Evolutionary conservation across 2,329 filamentous ascomycete genomes (phyloP), one percentile per base, ranked within the genome.

Genomic region (Calycina marina): DNA sequence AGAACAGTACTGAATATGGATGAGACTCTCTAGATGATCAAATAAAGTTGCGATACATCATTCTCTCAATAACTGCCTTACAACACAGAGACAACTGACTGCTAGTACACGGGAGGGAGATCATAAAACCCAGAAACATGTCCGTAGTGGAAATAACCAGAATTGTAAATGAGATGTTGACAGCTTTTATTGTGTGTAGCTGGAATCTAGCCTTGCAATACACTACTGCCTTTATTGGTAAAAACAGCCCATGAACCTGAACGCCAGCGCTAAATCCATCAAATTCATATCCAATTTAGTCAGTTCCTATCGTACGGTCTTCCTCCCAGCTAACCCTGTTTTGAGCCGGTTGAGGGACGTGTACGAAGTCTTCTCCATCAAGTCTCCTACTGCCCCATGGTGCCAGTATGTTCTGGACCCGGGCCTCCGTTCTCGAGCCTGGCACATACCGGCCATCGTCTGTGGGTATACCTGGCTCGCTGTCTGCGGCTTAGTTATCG

Each of bases 1-100:
- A 44, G 43, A 25, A 25, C 31, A 9, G 39, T 40, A 4, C 33
- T 63, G 18, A 40, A 40, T 9, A 62, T 63, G 53, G 40, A 38
- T 34, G 26, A n/a, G n/a, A n/a, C n/a, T n/a, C n/a, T n/a, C n/a
- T n/a, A n/a, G n/a, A n/a, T n/a, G n/a, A n/a, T n/a, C n/a, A n/a
- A n/a, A n/a, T n/a, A n/a, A n/a, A n/a, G n/a, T n/a, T n/a, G n/a
- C n/a, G n/a, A n/a, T n/a, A n/a, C n/a, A n/a, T n/a, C n/a, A n/a
- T n/a, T n/a, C n/a, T n/a, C n/a, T n/a, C n/a, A n/a, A n/a, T n/a
- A n/a, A n/a, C n/a, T n/a, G n/a, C n/a, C n/a, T n/a, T n/a, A n/a
- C n/a, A n/a, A n/a, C n/a, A n/a, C n/a, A n/a, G n/a, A n/a, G n/a
- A n/a, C n/a, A n/a, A n/a, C n/a, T n/a, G n/a, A n/a, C n/a, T n/a